A percentile compares a stretch with the other conserved stretches of the same genome.
Evolutionary conservation across 768 basidiomycete genomes (phyloP).

Genomic region (Agrocybe chaxingu): DNA sequence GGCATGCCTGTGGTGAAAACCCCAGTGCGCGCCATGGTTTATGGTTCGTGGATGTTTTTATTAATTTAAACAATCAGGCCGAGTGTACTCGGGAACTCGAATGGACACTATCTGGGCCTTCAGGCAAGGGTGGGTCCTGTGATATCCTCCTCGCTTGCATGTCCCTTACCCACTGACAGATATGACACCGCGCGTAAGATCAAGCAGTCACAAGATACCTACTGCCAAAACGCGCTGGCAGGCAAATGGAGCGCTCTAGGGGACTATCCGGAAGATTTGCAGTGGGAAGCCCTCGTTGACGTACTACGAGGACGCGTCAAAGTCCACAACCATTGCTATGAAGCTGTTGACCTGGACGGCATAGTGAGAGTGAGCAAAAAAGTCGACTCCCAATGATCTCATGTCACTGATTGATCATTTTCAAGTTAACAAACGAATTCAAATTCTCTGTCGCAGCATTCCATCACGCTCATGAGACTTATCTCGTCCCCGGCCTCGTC

Average conservation of each 20-base stretch:
- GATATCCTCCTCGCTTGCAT: constrained; percentile 10
- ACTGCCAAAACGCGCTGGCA: constrained; percentile 46
- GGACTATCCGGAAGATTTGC: constrained; percentile 62
- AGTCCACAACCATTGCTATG: constrained; percentile 57
- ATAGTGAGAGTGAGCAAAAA: constrained; percentile 50
- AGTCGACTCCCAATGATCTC: no score
- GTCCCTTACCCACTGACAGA: constrained; percentile 33
- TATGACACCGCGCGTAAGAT: constrained; percentile 61
- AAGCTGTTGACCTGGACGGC: constrained; percentile 67
- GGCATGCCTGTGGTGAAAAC: constrained; percentile 55
- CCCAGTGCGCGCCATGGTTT: constrained; percentile 38
- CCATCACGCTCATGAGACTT: constrained; percentile 80
- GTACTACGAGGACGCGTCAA: constrained; percentile 77
- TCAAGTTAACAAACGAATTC: constrained; percentile 57
- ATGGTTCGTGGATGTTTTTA: constrained; percentile 1
- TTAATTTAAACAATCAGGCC: constrained; percentile 22
- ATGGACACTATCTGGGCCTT: constrained; percentile 71
- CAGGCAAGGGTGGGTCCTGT: constrained; percentile 43
- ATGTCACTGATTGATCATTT: neutral
- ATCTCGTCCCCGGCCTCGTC: constrained; percentile 79
- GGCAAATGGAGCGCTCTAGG: constrained; percentile 48
- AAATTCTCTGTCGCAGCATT: constrained; percentile 73
- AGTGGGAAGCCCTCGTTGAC: constrained; percentile 75
- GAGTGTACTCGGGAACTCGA: constrained; percentile 45
- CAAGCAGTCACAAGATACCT: constrained; percentile 62